Evolutionary conservation across 2,329 filamentous ascomycete genomes (phyloP).

Genomic region (Paecilomyces niveus): DNA sequence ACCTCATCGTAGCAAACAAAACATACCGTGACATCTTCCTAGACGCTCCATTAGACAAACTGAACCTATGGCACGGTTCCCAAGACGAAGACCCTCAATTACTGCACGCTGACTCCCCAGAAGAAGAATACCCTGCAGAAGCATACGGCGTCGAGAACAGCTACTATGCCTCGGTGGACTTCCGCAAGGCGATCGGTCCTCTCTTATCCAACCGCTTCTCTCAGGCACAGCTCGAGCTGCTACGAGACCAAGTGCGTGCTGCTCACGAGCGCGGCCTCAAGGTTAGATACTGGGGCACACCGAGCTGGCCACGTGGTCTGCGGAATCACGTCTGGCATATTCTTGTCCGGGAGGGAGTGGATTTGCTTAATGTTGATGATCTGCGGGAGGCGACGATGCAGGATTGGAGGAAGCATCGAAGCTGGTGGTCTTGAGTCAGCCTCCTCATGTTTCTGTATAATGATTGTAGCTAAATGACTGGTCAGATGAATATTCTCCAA

Average conservation of each 20-base stretch:
- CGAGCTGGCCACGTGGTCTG: slow-evolving; percentile 48
- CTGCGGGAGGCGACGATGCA: slow-evolving; percentile 40
- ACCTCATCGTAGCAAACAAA: not conserved
- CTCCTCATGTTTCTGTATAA: too few species aligned
- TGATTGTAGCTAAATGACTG: too few species aligned
- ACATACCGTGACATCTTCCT: not conserved
- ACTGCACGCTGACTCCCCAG: not conserved
- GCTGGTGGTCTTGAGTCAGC: slow-evolving; percentile 9
- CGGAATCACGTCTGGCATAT: slow-evolving; percentile 53
- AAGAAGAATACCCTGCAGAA: not conserved
- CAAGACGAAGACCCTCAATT: not conserved
- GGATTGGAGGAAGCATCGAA: slow-evolving; percentile 27
- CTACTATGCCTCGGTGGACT: slow-evolving; percentile 59
- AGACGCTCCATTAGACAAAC: not conserved
- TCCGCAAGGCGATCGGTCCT: slow-evolving; percentile 47
- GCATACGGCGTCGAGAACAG: slow-evolving; percentile 52
- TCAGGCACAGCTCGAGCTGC: slow-evolving; percentile 33
- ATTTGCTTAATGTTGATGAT: slow-evolving; percentile 58
- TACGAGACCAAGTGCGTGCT: slow-evolving; percentile 41
- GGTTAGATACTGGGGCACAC: slow-evolving; percentile 55
- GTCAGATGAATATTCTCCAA: too few species aligned
- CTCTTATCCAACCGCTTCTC: slow-evolving; percentile 44
- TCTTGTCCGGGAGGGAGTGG: slow-evolving; percentile 50
- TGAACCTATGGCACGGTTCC: not conserved
- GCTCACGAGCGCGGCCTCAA: slow-evolving; percentile 49